Evolutionary conservation across 2,329 filamentous ascomycete species (phyloP).

Genomic region (Cladophialophora psammophila): DNA sequence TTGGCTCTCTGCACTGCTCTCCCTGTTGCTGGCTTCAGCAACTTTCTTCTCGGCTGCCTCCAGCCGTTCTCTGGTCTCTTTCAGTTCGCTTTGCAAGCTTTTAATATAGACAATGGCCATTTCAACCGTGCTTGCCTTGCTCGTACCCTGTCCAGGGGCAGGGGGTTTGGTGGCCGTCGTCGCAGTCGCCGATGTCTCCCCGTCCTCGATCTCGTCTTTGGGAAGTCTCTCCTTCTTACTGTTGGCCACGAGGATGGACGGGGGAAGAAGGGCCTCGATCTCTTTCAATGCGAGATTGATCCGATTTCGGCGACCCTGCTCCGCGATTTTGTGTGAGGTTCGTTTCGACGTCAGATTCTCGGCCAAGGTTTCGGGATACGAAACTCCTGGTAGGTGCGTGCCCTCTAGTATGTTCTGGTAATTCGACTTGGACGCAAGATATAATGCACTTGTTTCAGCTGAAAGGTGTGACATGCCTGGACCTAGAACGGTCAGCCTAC

Average conservation of each 20-base stretch:
- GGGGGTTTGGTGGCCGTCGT: constrained; percentile 47
- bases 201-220: constrained; percentile 49
- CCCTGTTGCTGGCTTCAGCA: constrained; percentile 31
- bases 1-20: constrained; percentile 36
- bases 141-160: constrained; percentile 67
- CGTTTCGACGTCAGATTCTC: constrained; percentile 95
- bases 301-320: constrained; percentile 91
- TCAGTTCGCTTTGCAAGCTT: constrained; percentile 76
- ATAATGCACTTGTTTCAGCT: constrained; percentile 69
- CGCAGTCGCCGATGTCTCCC: constrained; percentile 13
- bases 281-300: constrained; percentile 94
- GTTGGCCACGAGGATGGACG: constrained; percentile 54
- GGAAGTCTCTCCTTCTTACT: constrained; percentile 41
- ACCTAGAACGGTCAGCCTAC: constrained; percentile 31
- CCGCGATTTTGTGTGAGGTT: constrained; percentile 96
- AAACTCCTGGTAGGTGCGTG: constrained; percentile 85
- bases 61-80: constrained; percentile 69
- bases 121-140: constrained; percentile 97
- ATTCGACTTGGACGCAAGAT: constrained; percentile 93
- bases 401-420: constrained; percentile 98
- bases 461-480: constrained; percentile 52
- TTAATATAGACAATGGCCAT: constrained; percentile 96
- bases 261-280: constrained; percentile 85
- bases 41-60: constrained; percentile 71
- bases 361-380: constrained; percentile 87